Base-by-base conservation (phyloP, 495 filamentous ascomycete species). In the Trichoderma parareesei region DNA sequence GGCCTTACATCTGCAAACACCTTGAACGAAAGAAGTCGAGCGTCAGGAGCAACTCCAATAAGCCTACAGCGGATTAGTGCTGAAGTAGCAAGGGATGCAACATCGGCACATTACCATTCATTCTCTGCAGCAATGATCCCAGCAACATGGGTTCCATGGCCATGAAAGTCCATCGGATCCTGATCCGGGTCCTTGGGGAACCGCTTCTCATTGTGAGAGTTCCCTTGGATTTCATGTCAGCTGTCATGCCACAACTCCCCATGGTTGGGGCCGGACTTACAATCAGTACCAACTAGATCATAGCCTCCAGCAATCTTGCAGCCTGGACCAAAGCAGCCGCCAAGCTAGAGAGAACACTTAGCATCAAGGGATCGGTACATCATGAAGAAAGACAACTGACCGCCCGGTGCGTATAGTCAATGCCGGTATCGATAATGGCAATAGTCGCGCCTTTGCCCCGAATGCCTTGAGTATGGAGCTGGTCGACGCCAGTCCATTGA, bases 111-210 rank as follows among this genome's bases (percentile, higher is more conserved):
- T 49, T 65, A 72, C 73, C 68, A 70, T 13, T 73, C 71, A 49
- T 65, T 69, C 63, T 81, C 75, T 33, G 75, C 80, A 43, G 78
- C 79, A 69, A 84, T 78, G 40, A 81, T 78, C n/a, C 78, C 78
- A 20, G 78, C 68, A 16, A 79, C 78, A 62, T 80, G 78, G 10
- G 81, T 84, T 14, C 81, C 81, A 64, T 79, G 77, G n/a, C 76
- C 76, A 33, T 70, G 64, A 10, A 68, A 66, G 63, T 82, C 78
- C 60, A 75, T 69, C 1, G 78, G 77, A 66, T 81, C 80, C 42
- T 71, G 62, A 46, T 78, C 77, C 33, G 78, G 77, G 38, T 59
- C 59, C 38, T 69, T 68, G n/a, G 60, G 60, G n/a, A 13, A 61
- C 14, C 66, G 61, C 18, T 57, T 67, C 41, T 65, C 63, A 13